These are phyloP conservation scores for Iberis pinnata DNA, from an alignment of 345 rosid species.

Conservation along the genomic window DNA sequence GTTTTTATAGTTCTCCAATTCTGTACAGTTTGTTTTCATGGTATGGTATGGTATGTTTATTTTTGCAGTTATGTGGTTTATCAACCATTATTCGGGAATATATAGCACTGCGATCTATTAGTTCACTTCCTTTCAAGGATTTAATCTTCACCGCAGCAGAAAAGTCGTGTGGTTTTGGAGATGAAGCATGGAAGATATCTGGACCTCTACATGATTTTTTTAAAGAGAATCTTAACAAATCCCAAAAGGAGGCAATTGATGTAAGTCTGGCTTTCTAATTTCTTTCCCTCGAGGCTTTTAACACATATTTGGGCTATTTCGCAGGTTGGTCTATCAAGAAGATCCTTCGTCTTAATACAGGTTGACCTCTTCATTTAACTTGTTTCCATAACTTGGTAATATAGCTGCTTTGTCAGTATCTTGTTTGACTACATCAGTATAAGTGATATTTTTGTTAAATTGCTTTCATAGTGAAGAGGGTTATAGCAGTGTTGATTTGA, in stretches of 20 bases:
- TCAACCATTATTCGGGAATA: constrained; percentile 93
- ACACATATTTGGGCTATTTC: constrained; percentile 27
- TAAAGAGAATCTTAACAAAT: constrained; percentile 58
- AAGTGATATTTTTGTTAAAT: too few relatives aligned
- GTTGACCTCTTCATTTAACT: constrained; percentile 36
- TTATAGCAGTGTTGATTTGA: not conserved
- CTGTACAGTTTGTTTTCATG: not conserved
- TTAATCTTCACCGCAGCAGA: constrained; percentile 58
- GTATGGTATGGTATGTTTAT: not conserved
- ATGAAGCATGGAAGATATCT: constrained; percentile 80
- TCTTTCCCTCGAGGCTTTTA: not conserved
- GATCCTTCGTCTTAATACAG: constrained; percentile 85
- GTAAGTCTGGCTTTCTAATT: constrained; percentile 39
- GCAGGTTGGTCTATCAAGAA: constrained; percentile 86
- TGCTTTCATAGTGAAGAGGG: too few relatives aligned
- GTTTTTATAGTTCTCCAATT: not conserved
- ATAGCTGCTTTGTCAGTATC: too few relatives aligned
- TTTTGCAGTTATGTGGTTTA: constrained; percentile 77
- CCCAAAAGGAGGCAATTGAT: constrained; percentile 80
- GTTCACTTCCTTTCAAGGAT: constrained; percentile 88
- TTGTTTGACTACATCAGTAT: too few relatives aligned
- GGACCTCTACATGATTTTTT: constrained; percentile 51
- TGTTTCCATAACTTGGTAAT: too few relatives aligned
- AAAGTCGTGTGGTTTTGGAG: constrained; percentile 42
- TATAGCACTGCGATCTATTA: constrained; percentile 60